Conservation (phyloP, 208 protist species). For the Endotrypanum monterogeii region DNA sequence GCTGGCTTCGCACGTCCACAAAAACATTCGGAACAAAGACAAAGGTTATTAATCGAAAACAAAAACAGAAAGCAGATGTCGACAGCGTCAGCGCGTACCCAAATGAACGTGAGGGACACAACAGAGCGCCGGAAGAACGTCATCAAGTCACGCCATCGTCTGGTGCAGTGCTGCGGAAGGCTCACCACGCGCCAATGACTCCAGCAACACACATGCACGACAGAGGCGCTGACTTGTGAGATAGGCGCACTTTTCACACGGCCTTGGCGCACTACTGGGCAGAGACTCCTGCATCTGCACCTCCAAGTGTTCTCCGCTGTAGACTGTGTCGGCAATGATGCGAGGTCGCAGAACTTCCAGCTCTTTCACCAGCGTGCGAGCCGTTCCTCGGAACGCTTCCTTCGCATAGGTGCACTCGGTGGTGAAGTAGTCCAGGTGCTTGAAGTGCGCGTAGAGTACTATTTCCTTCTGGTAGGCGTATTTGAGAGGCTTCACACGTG, state of each 20-base stretch:
- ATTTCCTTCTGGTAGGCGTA: constrained; percentile 98
- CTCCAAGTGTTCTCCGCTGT: constrained; percentile 82
- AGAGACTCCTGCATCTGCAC: constrained; percentile 54
- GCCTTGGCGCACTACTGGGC: constrained; percentile 36
- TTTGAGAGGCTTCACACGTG: constrained; percentile 97
- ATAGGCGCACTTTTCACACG: constrained; percentile 90
- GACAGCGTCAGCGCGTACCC: neutral
- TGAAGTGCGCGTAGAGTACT: constrained; percentile 98
- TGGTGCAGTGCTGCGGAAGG: constrained; percentile 45
- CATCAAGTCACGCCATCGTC: constrained; percentile 12
- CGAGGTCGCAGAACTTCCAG: constrained; percentile 91
- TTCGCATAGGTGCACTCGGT: constrained; percentile 98
- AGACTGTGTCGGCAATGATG: constrained; percentile 93
- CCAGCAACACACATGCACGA: constrained; percentile 94
- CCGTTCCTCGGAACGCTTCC: constrained; percentile 96
- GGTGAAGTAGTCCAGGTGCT: constrained; percentile 97
- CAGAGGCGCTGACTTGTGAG: constrained; percentile 93
- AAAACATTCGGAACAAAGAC: neutral
- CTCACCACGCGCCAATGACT: constrained; percentile 78
- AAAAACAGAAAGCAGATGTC: neutral
- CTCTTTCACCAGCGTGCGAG: constrained; percentile 94
- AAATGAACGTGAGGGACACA: neutral
- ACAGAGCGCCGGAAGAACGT: neutral
- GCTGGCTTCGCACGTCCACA: too few relatives aligned
- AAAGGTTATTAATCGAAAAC: constrained; percentile 7